Evolutionary conservation across 108 stramenopile genomes (phyloP), one percentile per base, ranked within the genome.

Genomic region (Parietichytrium sp.): DNA sequence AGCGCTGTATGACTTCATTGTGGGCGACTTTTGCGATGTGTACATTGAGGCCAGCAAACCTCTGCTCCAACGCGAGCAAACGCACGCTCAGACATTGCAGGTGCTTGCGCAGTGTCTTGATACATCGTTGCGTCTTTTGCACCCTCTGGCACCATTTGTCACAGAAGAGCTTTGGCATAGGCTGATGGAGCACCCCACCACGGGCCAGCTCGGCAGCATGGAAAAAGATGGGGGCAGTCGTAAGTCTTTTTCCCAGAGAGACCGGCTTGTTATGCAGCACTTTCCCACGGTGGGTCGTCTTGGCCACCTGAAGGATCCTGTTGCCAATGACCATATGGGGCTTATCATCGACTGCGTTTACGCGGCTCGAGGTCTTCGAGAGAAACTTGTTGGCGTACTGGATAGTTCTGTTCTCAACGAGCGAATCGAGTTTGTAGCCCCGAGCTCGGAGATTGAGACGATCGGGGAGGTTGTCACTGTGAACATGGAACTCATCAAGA

Each of bases 121-220:
- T 83, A 92, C 93, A 2, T 92, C 92, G 83, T 83, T 97, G 80
- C 89, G 95, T 31, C 89, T 98, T 10, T 86, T 98, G 26, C 98
- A 99, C 89, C 98, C 98, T 10, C 96, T 95, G 91, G 96, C 97
- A 96, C 98, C 98, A 1, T 97, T 88, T 88, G 90, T 97, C 38
- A 98, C 98, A 10, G 98, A 99, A 87, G 93, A 93, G 79, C 86
- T 98, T 12, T 98, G 96, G 96, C 98, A 97, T 80, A 93, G 96
- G 81, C 85, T 99, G 51, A 10, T 1, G 61, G 10, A 6, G 29
- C 29, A 6, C 13, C 6, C 29, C 15, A 38, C 38, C 15, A 31
- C 16, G 61, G 61, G 16, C n/a, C n/a, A n/a, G n/a, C n/a, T n/a
- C n/a, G n/a, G n/a, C n/a, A n/a, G n/a, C n/a, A n/a, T n/a, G n/a